phyloP scores from a whole-genome alignment of 176 grass and related monocot genomes.

The Lolium rigidum region DNA sequence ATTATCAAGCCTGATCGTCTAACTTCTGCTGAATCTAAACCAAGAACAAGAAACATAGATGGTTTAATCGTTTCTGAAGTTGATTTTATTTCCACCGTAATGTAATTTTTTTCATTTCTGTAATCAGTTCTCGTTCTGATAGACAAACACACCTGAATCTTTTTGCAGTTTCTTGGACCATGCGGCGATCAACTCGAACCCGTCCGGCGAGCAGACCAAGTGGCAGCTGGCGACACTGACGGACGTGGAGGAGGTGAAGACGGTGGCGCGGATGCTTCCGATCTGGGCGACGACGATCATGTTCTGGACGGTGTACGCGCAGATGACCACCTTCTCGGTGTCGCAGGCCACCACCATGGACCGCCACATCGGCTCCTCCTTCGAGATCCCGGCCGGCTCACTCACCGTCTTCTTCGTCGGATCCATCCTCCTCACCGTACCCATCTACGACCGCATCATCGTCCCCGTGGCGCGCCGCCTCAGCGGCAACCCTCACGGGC shows the following conservation, averaged over 20 bases:
- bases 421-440: constrained; percentile 87
- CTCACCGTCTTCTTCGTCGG: constrained; percentile 95
- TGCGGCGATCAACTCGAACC: constrained; percentile 68
- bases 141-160: background rate
- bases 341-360: constrained; percentile 92
- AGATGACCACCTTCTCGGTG: constrained; percentile 99
- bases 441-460: constrained; percentile 77
- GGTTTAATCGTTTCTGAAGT: background rate
- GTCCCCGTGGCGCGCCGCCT: constrained; percentile 59
- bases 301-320: constrained; percentile 97
- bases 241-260: constrained; percentile 95
- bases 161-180: constrained; percentile 81
- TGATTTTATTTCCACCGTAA: background rate
- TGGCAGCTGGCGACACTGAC: constrained; percentile 80
- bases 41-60: background rate
- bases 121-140: background rate
- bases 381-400: constrained; percentile 81
- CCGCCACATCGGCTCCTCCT: constrained; percentile 61
- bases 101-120: background rate
- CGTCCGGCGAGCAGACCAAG: constrained; percentile 43
- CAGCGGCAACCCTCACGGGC: constrained; percentile 69
- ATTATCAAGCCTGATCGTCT: background rate
- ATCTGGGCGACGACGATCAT: constrained; percentile 97
- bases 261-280: constrained; percentile 74
- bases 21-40: background rate